Evolutionary conservation across 345 rosid genomes (phyloP), one percentile per base, ranked within the genome.

Genomic region (Theobroma cacao): DNA sequence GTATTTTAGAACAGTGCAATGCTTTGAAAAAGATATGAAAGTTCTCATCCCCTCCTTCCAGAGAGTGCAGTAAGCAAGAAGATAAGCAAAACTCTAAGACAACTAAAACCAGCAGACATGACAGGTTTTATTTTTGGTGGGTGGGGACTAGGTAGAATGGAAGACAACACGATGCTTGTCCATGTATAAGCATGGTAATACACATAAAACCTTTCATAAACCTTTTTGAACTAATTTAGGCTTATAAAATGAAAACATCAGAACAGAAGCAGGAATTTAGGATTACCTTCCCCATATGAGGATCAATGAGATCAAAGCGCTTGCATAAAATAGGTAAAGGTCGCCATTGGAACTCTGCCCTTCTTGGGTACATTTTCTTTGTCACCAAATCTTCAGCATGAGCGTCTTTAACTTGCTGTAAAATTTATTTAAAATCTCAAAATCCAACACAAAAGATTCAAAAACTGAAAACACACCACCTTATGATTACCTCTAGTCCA

Each of bases 231-330:
- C n/a, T 38, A 71, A 43, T 50, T 17, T 14, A 33, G 31, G 70
- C 24, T 55, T 34, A 36, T 31, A 52, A 78, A 28, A 76, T 31
- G 33, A 5, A 77, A 74, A 52, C 59, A 71, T 63, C 43, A 81
- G 41, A 67, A 66, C 31, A 61, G 55, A 74, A 31, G 47, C 2
- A 17, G 67, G 41, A 80, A 56, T 40, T 34, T n/a, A 36, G 65
- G 1, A 72, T 30, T 87, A 96, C 99, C 99, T 96, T 92, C 56
- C 99, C 99, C 90, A 94, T 86, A 82, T 69, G 91, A 61, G 99
- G 98, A 87, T 96, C 99, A 85, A 91, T 82, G 48, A 96, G 91
- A 82, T 96, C 99, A 86, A 96, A 96, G 77, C 98, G 97, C 83
- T 94, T 96, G 97, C 99, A 96, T 76, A 96, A 75, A 79, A 96